A percentile compares a stretch with the other conserved stretches of the same genome.
Evolutionary conservation across 192 early-diverging fungal species (phyloP).

Genomic region (Polychytrium aggregatum): DNA sequence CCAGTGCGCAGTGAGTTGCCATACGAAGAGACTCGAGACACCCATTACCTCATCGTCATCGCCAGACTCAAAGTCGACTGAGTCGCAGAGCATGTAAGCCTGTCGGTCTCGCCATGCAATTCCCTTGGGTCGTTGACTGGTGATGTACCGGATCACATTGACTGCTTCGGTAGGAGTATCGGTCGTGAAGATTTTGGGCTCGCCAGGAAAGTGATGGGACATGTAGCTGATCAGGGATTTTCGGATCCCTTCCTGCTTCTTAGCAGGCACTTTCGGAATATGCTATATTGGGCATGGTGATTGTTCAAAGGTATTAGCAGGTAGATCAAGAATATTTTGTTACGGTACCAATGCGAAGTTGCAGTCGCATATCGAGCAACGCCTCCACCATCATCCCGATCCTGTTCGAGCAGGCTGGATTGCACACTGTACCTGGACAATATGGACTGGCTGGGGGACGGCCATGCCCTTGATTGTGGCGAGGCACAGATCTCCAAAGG

Average conservation of each 20-base stretch:
- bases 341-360: too few species aligned
- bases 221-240: slow-evolving; percentile 79
- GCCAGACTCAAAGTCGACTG: slow-evolving; percentile 52
- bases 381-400: too few species aligned
- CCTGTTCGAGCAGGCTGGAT: too few species aligned
- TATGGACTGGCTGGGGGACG: slow-evolving; percentile 59
- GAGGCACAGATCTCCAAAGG: slow-evolving; percentile 78
- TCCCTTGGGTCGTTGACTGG: slow-evolving; percentile 64
- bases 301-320: too few species aligned
- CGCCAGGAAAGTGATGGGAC: slow-evolving; percentile 78
- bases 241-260: slow-evolving; percentile 65
- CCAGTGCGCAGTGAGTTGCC: neutral
- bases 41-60: slow-evolving; percentile 22
- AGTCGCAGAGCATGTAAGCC: slow-evolving; percentile 78
- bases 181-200: slow-evolving; percentile 56
- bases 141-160: slow-evolving; percentile 62
- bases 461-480: slow-evolving; percentile 81
- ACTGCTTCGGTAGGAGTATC: slow-evolving; percentile 41
- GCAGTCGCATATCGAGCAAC: too few species aligned
- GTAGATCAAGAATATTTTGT: too few species aligned
- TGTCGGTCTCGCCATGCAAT: slow-evolving; percentile 78
- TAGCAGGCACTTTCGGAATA: slow-evolving; percentile 45
- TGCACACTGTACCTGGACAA: too few species aligned
- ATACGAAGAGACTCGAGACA: neutral
- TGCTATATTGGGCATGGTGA: too few species aligned